A percentile compares a stretch with the other conserved stretches of the same genome.
Evolutionary conservation across 106 monocot genomes (phyloP).

Genomic region (Allium fistulosum): DNA sequence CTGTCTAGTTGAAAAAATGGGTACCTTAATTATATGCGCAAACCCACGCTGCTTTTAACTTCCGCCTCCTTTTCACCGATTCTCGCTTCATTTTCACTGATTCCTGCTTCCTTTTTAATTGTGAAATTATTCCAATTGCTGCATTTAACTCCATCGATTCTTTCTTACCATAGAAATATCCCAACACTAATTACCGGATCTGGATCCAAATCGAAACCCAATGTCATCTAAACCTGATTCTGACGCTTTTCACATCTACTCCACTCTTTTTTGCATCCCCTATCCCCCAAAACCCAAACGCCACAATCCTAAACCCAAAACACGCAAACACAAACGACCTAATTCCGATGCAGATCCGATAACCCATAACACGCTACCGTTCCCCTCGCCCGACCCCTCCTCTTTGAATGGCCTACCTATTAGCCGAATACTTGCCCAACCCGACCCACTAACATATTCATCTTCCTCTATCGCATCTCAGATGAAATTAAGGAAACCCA

Average conservation of each 20-base stretch:
- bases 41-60: no score
- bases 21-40: no score
- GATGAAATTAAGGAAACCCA: slow-evolving; percentile 40
- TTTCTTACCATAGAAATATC: no score
- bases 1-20: no score
- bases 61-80: no score
- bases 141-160: no score
- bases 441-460: slow-evolving; percentile 5
- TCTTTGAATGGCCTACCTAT: slow-evolving; percentile 29
- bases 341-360: slow-evolving; percentile 8
- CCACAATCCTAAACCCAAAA: slow-evolving; percentile 22
- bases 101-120: no score
- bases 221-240: slow-evolving; percentile 53
- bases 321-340: slow-evolving; percentile 11
- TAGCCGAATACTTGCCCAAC: slow-evolving; percentile 10
- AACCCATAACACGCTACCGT: not conserved
- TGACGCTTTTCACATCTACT: slow-evolving; percentile 56
- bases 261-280: slow-evolving; percentile 18
- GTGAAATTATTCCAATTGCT: no score
- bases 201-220: slow-evolving; percentile 4
- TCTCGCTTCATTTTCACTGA: no score
- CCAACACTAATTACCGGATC: not conserved
- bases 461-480: slow-evolving; percentile 51
- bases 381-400: slow-evolving; percentile 26
- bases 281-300: slow-evolving; percentile 14